phyloP scores from a whole-genome alignment of 1,139 yeast species.

The Arxiozyma slooffiae region DNA sequence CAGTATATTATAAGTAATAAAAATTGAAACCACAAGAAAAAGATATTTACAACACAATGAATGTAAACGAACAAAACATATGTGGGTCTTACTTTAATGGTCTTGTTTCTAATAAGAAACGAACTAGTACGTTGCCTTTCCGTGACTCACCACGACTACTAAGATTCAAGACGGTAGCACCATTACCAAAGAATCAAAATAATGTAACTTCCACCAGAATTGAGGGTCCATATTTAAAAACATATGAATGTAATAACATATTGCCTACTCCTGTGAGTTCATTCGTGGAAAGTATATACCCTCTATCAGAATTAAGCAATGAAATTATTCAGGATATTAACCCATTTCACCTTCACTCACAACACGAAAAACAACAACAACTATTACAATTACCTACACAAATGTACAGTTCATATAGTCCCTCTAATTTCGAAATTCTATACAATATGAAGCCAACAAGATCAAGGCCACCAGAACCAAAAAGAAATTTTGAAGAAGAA shows the following conservation, averaged over 20 bases:
- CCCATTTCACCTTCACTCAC: neutral
- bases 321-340: slow-evolving; percentile 1
- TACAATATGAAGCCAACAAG: neutral
- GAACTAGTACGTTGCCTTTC: neutral
- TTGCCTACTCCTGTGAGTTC: slow-evolving; percentile 5
- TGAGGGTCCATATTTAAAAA: neutral
- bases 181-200: neutral
- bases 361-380: neutral
- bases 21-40: neutral
- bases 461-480: neutral
- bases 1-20: too few species aligned
- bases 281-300: slow-evolving; percentile 4
- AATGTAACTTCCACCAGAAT: neutral
- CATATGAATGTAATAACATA: neutral
- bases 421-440: neutral
- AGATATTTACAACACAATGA: neutral
- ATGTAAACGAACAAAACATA: neutral
- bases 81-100: neutral
- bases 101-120: neutral
- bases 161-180: neutral
- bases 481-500: slow-evolving; percentile 4
- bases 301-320: slow-evolving; percentile 1
- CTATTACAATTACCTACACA: neutral
- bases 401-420: neutral
- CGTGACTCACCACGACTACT: neutral